phyloP scores from a whole-genome alignment of 2,329 filamentous ascomycete genomes.

The Aspergillus transmontanensis region DNA sequence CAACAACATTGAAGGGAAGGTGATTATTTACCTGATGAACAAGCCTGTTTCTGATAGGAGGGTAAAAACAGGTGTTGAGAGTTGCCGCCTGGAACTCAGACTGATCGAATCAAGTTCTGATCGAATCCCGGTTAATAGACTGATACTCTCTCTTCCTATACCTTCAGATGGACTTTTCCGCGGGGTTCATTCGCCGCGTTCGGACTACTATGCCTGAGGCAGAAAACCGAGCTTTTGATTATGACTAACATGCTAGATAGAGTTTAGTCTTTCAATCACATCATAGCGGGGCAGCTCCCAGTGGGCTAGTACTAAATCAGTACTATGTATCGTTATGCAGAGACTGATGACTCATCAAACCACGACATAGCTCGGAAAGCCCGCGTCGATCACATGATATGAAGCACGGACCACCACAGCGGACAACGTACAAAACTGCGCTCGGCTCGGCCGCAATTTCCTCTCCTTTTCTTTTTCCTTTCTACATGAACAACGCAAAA shows the following conservation, averaged over 20 bases:
- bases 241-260: not conserved
- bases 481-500: slow-evolving; percentile 60
- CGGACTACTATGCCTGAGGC: slow-evolving; percentile 11
- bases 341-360: not conserved
- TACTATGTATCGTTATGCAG: not conserved
- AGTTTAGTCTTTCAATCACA: not conserved
- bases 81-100: not conserved
- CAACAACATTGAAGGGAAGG: not conserved
- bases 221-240: not conserved
- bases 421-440: not conserved
- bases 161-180: slow-evolving; percentile 1
- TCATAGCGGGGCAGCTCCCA: not conserved
- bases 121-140: not conserved
- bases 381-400: slow-evolving; percentile 21
- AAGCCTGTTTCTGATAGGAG: not conserved
- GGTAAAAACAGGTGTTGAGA: not conserved
- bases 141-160: not conserved
- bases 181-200: slow-evolving; percentile 20
- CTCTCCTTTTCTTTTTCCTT: slow-evolving; percentile 33
- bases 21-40: not conserved
- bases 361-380: no score
- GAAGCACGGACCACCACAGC: slow-evolving; percentile 18
- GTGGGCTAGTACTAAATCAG: not conserved
- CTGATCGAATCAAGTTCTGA: not conserved
- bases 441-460: slow-evolving; percentile 21